These are phyloP conservation scores for Neonectria ditissima DNA, from an alignment of 2,329 filamentous ascomycete species.

Conservation along the genomic window DNA sequence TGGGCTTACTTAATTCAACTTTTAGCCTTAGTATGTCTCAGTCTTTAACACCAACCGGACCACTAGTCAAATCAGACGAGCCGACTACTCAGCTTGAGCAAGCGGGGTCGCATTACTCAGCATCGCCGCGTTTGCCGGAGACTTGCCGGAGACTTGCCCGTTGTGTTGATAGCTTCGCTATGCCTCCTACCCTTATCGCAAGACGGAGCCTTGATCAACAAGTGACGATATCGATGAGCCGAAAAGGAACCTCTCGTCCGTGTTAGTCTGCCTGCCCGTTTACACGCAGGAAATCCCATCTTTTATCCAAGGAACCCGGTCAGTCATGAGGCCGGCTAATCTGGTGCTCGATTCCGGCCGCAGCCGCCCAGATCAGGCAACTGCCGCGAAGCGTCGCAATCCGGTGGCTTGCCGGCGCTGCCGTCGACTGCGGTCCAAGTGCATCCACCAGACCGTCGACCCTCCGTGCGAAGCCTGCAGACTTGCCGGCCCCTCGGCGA, in stretches of 20 bases:
- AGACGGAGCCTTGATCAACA: not conserved
- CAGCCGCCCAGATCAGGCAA: not conserved
- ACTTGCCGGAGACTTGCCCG: conserved; percentile 2
- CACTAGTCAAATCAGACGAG: too few species aligned
- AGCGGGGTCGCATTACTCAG: not conserved
- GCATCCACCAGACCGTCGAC: conserved; percentile 28
- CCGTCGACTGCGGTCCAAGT: conserved; percentile 40
- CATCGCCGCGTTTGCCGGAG: not conserved
- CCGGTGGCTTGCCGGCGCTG: conserved; percentile 44
- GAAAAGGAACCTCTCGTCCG: not conserved
- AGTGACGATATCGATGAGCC: not conserved
- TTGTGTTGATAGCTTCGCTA: not conserved
- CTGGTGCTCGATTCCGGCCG: not conserved
- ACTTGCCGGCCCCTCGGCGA: conserved; percentile 20
- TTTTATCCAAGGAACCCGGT: not conserved
- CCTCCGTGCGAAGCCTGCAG: conserved; percentile 39
- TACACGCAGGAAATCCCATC: not conserved
- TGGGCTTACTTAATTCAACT: too few species aligned
- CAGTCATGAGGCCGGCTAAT: conserved; percentile 2
- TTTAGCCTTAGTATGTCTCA: too few species aligned
- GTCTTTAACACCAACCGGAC: too few species aligned
- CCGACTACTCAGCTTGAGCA: not conserved
- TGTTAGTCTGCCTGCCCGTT: not conserved
- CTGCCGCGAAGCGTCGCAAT: conserved; percentile 31
- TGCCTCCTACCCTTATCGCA: not conserved